Percentiles rank a stretch among this genome's conserved stretches.
Evolutionary conservation across 1,139 yeast genomes (phyloP).

Genomic region (Pichia norvegensis): DNA sequence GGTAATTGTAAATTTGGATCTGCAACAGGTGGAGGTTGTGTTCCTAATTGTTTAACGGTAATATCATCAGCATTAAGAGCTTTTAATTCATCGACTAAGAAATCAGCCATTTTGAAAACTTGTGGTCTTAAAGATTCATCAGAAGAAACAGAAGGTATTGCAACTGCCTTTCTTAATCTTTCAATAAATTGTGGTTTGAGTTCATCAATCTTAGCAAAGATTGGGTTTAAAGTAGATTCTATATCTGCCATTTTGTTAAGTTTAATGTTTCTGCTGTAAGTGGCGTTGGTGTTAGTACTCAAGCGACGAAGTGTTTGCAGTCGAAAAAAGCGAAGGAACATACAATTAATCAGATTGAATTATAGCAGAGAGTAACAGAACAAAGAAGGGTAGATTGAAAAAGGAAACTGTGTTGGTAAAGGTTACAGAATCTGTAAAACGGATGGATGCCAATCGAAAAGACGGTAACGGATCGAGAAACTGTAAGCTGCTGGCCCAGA

Average conservation of each 20-base stretch:
- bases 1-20: constrained; percentile 68
- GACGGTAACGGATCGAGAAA: neutral
- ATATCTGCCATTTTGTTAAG: constrained; percentile 19
- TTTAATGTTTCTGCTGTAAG: constrained; percentile 1
- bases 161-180: constrained; percentile 71
- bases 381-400: too few relatives aligned
- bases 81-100: constrained; percentile 60
- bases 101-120: constrained; percentile 76
- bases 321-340: neutral
- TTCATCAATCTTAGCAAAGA: constrained; percentile 57
- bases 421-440: neutral
- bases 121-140: constrained; percentile 82
- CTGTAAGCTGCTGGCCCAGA: too few relatives aligned
- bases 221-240: constrained; percentile 25
- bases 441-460: neutral
- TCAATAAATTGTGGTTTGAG: constrained; percentile 62
- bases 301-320: neutral
- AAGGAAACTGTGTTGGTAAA: neutral
- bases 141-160: constrained; percentile 90
- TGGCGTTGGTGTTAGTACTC: neutral
- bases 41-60: constrained; percentile 73
- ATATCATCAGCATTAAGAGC: constrained; percentile 74
- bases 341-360: neutral
- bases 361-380: neutral
- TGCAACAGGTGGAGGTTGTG: constrained; percentile 78